A percentile compares a stretch with the other conserved stretches of the same genome.
Conservation (phyloP, 495 filamentous ascomycete genomes). For the Trichoderma erinaceum region DNA sequence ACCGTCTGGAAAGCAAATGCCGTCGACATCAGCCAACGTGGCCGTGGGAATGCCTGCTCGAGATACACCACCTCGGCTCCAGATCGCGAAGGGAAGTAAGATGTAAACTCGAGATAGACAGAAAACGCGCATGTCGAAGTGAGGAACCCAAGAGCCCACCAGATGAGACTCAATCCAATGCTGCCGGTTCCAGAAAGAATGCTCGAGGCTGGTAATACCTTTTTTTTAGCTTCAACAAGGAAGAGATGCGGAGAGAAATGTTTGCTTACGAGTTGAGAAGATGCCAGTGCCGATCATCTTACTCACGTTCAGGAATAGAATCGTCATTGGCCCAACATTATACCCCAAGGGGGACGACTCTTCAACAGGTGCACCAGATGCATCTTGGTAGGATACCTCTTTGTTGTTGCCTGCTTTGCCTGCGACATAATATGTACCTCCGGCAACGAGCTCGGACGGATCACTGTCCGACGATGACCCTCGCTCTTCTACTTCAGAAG, state of each 20-base stretch:
- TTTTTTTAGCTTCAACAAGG: background rate
- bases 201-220: conserved; percentile 37
- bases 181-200: conserved; percentile 53
- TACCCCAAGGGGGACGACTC: conserved; percentile 53
- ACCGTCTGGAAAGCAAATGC: conserved; percentile 56
- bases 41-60: conserved; percentile 58
- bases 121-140: conserved; percentile 44
- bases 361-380: conserved; percentile 57
- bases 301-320: conserved; percentile 56
- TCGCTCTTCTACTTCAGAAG: background rate
- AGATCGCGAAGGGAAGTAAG: conserved; percentile 59
- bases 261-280: conserved; percentile 57
- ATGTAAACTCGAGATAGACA: conserved; percentile 55
- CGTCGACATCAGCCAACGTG: conserved; percentile 55
- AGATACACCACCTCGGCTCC: conserved; percentile 61
- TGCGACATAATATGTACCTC: conserved; percentile 43
- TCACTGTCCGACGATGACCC: background rate
- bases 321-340: conserved; percentile 47
- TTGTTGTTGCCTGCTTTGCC: conserved; percentile 53
- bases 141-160: conserved; percentile 54
- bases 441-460: conserved; percentile 29
- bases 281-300: conserved; percentile 64
- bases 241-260: background rate
- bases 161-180: conserved; percentile 53
- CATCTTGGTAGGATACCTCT: conserved; percentile 54